Evolutionary conservation across 176 grass and related monocot species (phyloP).

Genomic region (Zizania latifolia): DNA sequence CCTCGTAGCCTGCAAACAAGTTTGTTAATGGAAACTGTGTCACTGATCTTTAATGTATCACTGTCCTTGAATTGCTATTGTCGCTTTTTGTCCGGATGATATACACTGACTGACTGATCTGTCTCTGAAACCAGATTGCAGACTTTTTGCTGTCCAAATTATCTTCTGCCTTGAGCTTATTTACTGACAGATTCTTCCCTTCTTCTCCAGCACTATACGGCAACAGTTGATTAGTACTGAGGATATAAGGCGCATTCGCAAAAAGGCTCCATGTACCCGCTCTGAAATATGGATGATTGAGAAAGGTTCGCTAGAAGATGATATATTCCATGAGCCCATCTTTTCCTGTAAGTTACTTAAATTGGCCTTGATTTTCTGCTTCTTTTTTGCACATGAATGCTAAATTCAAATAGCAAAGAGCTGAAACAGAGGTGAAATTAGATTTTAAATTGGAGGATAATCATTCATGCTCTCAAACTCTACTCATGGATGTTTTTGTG

Average conservation of each 20-base stretch:
- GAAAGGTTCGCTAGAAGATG: constrained; percentile 87
- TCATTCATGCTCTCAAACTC: background rate
- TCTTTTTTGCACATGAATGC: background rate
- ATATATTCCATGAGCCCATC: constrained; percentile 69
- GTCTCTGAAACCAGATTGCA: background rate
- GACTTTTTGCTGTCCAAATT: background rate
- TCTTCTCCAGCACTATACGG: constrained; percentile 74
- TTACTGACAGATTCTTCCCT: background rate
- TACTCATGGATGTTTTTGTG: constrained; percentile 12
- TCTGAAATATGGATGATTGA: constrained; percentile 97
- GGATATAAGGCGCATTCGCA: constrained; percentile 88
- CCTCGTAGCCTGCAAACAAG: background rate
- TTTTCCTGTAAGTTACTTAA: constrained; percentile 52
- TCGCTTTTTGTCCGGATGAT: background rate
- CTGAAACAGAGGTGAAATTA: background rate
- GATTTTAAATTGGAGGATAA: background rate
- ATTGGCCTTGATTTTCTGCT: constrained; percentile 9
- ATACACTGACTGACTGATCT: background rate
- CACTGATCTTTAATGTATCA: background rate
- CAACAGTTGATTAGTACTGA: constrained; percentile 96
- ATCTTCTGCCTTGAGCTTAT: background rate
- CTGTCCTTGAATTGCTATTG: background rate
- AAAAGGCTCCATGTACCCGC: constrained; percentile 97
- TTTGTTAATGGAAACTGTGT: constrained; percentile 24
- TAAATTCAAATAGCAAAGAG: background rate